Evolutionary conservation across 257 asterid genomes (phyloP).

Genomic region (Lavandula angustifolia): DNA sequence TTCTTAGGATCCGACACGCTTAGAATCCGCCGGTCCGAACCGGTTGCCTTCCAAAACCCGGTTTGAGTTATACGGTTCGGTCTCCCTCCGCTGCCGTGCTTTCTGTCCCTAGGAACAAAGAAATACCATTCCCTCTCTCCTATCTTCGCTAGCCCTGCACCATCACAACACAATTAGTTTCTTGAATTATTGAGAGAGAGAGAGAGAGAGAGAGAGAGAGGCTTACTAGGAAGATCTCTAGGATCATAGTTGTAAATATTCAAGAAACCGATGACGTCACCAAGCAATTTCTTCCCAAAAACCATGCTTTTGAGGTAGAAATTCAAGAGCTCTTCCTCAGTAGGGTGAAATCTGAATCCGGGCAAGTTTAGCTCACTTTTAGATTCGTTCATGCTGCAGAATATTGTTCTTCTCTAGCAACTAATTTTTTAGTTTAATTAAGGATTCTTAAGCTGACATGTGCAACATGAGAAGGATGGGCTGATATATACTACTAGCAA

Average conservation of each 20-base stretch:
- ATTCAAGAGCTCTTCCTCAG: constrained; percentile 69
- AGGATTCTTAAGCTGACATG: background rate
- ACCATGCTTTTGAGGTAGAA: constrained; percentile 60
- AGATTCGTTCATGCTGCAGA: constrained; percentile 36
- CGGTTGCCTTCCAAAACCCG: constrained; percentile 93
- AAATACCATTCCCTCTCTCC: constrained; percentile 88
- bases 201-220: background rate
- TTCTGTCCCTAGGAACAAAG: constrained; percentile 65
- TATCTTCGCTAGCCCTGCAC: constrained; percentile 61
- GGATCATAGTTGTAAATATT: constrained; percentile 73
- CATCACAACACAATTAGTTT: background rate
- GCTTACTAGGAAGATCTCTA: constrained; percentile 66
- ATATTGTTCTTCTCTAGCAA: background rate
- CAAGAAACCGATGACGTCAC: constrained; percentile 59
- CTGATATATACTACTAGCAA: constrained; percentile 13
- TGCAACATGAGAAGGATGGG: background rate
- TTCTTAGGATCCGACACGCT: constrained; percentile 48
- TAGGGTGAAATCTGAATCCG: constrained; percentile 82
- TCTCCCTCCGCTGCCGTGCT: constrained; percentile 72
- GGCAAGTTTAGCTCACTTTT: constrained; percentile 45
- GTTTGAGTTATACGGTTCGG: constrained; percentile 63
- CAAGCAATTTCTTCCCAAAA: constrained; percentile 42
- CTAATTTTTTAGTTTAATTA: background rate
- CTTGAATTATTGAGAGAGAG: background rate
- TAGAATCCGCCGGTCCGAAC: constrained; percentile 64